Percentiles rank a stretch among this genome's conserved stretches.
Evolutionary conservation across 352 stramenopile species (phyloP).

Genomic region (Globisporangium orthogonon): DNA sequence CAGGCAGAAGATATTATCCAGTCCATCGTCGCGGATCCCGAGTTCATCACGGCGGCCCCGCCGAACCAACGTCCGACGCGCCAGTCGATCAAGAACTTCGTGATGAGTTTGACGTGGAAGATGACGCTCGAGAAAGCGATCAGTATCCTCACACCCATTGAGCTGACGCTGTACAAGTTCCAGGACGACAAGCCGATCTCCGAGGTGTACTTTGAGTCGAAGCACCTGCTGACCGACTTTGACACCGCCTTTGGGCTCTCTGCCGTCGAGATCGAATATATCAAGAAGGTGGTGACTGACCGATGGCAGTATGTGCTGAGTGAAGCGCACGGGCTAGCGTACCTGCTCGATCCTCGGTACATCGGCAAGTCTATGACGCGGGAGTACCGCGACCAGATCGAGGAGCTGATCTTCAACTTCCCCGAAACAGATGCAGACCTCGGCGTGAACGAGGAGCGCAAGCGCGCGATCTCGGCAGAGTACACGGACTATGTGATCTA

Average conservation of each 20-base stretch:
- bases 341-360: conserved; percentile 69
- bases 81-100: conserved; percentile 67
- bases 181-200: conserved; percentile 78
- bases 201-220: conserved; percentile 80
- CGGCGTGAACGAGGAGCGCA: conserved; percentile 60
- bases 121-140: conserved; percentile 76
- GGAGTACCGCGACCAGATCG: conserved; percentile 79
- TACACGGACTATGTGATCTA: conserved; percentile 81
- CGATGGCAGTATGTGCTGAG: conserved; percentile 70
- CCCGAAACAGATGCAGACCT: conserved; percentile 63
- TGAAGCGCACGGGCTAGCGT: conserved; percentile 68
- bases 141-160: conserved; percentile 70
- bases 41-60: conserved; percentile 41
- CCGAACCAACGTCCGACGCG: conserved; percentile 45
- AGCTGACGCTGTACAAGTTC: conserved; percentile 81
- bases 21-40: conserved; percentile 60
- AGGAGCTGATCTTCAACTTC: conserved; percentile 80
- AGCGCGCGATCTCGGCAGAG: conserved; percentile 57
- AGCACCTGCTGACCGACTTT: conserved; percentile 73
- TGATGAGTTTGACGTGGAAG: conserved; percentile 71
- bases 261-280: conserved; percentile 66
- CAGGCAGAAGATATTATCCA: conserved; percentile 70
- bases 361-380: conserved; percentile 81
- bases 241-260: conserved; percentile 66
- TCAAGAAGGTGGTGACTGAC: conserved; percentile 78